phyloP scores from a whole-genome alignment of 116 monocot species.

The Zostera marina region DNA sequence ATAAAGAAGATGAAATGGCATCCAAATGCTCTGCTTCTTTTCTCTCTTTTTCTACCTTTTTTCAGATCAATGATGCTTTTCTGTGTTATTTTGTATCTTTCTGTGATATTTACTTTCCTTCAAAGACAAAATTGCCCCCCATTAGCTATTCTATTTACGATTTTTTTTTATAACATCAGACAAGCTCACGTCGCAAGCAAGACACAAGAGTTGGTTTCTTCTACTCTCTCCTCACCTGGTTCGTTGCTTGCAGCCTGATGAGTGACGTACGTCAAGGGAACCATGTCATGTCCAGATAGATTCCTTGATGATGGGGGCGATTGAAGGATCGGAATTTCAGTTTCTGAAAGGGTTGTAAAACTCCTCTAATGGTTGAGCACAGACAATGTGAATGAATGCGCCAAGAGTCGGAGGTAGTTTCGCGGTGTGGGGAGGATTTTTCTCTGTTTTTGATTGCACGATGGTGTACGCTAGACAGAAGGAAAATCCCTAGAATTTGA shows the following conservation, averaged over 20 bases:
- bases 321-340: slow-evolving; percentile 9
- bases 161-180: too few relatives aligned
- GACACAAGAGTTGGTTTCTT: too few relatives aligned
- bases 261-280: slow-evolving; percentile 10
- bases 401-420: slow-evolving; percentile 19
- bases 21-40: too few relatives aligned
- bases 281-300: slow-evolving; percentile 13
- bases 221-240: background rate
- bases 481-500: slow-evolving; percentile 8
- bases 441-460: slow-evolving; percentile 13
- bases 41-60: too few relatives aligned
- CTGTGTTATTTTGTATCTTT: too few relatives aligned
- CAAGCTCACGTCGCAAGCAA: too few relatives aligned
- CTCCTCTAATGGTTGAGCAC: slow-evolving; percentile 30
- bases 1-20: too few relatives aligned
- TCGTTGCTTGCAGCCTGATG: background rate
- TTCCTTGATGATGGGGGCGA: slow-evolving; percentile 17
- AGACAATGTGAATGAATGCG: slow-evolving; percentile 48
- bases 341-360: slow-evolving; percentile 7
- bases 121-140: too few relatives aligned
- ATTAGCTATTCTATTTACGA: too few relatives aligned
- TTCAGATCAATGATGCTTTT: too few relatives aligned
- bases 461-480: slow-evolving; percentile 18
- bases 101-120: too few relatives aligned
- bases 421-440: slow-evolving; percentile 17